Conservation (phyloP, 495 filamentous ascomycete genomes). For the Penicillium flavigenum region DNA sequence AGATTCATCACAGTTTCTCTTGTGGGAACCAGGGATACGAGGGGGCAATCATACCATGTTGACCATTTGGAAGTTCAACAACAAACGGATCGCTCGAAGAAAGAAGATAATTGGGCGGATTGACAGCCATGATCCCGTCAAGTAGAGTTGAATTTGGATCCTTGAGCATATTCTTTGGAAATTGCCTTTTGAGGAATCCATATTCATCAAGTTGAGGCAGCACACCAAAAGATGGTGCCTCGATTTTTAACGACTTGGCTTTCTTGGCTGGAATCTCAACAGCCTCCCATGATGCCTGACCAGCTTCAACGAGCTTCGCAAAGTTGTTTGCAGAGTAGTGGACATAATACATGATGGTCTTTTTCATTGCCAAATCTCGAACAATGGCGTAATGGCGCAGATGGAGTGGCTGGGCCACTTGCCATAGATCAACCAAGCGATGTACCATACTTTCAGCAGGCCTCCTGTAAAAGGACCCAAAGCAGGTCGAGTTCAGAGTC, state of each 20-base stretch:
- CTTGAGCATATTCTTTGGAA: slow-evolving; percentile 34
- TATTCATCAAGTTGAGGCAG: slow-evolving; percentile 49
- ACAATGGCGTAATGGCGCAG: slow-evolving; percentile 63
- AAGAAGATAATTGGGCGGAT: slow-evolving; percentile 33
- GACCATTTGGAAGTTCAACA: slow-evolving; percentile 29
- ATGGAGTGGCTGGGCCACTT: slow-evolving; percentile 60
- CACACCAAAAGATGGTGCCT: slow-evolving; percentile 37
- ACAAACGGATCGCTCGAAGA: slow-evolving; percentile 38
- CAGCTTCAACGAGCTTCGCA: slow-evolving; percentile 55
- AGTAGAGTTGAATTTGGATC: slow-evolving; percentile 48
- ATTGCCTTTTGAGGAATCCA: slow-evolving; percentile 47
- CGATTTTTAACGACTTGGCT: slow-evolving; percentile 28
- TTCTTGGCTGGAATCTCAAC: slow-evolving; percentile 49
- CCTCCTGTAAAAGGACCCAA: slow-evolving; percentile 57
- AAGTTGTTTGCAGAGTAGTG: slow-evolving; percentile 60
- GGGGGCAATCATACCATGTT: slow-evolving; percentile 27
- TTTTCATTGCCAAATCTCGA: slow-evolving; percentile 55
- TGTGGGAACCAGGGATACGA: neutral
- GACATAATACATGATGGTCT: slow-evolving; percentile 55
- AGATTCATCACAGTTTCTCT: neutral
- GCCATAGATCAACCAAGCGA: slow-evolving; percentile 59
- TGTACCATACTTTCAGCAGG: slow-evolving; percentile 56
- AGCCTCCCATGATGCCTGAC: slow-evolving; percentile 57
- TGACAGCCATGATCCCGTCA: slow-evolving; percentile 39
- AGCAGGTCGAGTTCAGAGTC: slow-evolving; percentile 48